Evolutionary conservation across 1,139 yeast genomes (phyloP), one percentile per base, ranked within the genome.

Genomic region (Yamadazyma blattariae): DNA sequence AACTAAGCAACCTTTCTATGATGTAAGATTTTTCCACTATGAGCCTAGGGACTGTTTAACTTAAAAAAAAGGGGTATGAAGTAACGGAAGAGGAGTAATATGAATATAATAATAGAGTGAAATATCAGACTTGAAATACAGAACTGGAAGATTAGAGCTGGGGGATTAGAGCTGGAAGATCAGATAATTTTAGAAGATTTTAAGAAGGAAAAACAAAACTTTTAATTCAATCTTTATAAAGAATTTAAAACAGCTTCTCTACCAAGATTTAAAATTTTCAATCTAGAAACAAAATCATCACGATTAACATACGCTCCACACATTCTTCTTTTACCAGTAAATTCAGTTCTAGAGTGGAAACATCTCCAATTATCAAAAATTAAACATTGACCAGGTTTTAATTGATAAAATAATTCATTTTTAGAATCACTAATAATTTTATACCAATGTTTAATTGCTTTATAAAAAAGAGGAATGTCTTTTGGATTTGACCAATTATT

Each of bases 331-430:
- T 74, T 70, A 1, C 90, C 90, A 2, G 82, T 76, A 45, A 82
- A 82, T 38, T 73, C 82, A 34, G 82, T 77, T 51, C 90, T 70
- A 19, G 85, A 81, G 52, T 83, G 92, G 57, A 83, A 67, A 30
- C 82, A 81, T 46, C 92, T 59, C 90, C 90, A 82, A 55, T 83
- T 83, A 52, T 83, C 89, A 52, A 83, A 82, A 33, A 83, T 76
- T 46, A 82, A 59, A 36, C 82, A 77, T 48, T 77, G 81, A 3
- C 89, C 90, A 0, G 90, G 90, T 35, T 60, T 64, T 50, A 83
- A 67, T 48, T 72, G 80, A 54, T 79, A 64, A 45, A 72, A 70
- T 27, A 77, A 61, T 51, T 79, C 84, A 50, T 79, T 73, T 30
- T 71, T 73, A 8, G 63, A 57, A 34, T 72, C 66, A 40, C 72